These are phyloP conservation scores for Tulasnella sp. DNA, from an alignment of 768 basidiomycete genomes.

Conservation along the genomic window DNA sequence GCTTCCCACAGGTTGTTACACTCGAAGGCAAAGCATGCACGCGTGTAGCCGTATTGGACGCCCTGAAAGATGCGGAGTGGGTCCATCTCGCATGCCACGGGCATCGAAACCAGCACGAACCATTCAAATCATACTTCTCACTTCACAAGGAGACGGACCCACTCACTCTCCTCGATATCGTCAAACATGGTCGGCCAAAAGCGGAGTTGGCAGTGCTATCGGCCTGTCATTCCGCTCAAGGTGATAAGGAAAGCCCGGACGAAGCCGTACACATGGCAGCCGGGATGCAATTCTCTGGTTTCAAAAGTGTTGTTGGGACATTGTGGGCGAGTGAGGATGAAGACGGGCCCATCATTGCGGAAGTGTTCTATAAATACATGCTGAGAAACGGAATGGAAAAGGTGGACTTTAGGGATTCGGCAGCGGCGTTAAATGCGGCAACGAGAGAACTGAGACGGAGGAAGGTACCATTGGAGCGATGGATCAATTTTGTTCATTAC, in stretches of 20 bases:
- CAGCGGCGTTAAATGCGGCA: background rate
- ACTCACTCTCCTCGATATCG: background rate
- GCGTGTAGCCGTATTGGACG: no score
- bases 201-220: slow-evolving; percentile 5
- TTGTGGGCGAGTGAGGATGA: background rate
- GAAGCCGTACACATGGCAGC: slow-evolving; percentile 7
- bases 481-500: slow-evolving; percentile 5
- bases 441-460: background rate
- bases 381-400: background rate
- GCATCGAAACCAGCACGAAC: background rate
- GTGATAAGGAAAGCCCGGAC: background rate
- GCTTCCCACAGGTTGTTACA: no score
- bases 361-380: background rate
- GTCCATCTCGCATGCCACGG: background rate
- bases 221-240: background rate
- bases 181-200: background rate
- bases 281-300: background rate
- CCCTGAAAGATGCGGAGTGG: background rate
- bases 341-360: background rate
- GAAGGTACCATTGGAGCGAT: background rate
- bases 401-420: slow-evolving; percentile 10
- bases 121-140: background rate
- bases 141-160: slow-evolving; percentile 5
- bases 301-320: slow-evolving; percentile 2
- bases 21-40: no score